Conservation (phyloP, 1,139 yeast species). For the Trichomonascaceae sp. region DNA sequence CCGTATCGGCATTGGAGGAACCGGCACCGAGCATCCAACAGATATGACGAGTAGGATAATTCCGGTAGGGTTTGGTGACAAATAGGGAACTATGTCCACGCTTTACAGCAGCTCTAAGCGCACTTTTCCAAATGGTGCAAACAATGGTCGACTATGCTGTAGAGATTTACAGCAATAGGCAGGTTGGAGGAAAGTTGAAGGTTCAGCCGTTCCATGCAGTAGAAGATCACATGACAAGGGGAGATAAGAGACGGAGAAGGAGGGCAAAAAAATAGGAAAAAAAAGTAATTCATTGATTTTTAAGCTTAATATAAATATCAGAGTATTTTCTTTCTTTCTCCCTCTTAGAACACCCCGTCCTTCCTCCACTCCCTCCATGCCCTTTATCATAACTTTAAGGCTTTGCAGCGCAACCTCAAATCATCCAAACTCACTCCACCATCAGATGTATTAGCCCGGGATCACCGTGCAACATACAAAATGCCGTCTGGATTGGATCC, state of each 20-base stretch:
- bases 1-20: not conserved
- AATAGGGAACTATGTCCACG: not conserved
- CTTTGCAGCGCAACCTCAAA: not conserved
- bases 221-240: not conserved
- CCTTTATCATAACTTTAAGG: not conserved
- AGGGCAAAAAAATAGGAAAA: not conserved
- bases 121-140: not conserved
- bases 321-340: too few species aligned
- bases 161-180: not conserved
- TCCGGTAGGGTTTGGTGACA: not conserved
- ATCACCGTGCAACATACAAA: not conserved
- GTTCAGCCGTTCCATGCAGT: not conserved
- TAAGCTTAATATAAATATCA: too few species aligned
- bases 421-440: not conserved
- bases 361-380: not conserved
- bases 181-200: not conserved
- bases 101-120: not conserved
- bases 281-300: too few species aligned
- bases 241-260: not conserved
- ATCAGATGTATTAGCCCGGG: not conserved
- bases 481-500: constrained; percentile 12
- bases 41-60: not conserved
- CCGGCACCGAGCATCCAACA: not conserved
- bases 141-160: not conserved
- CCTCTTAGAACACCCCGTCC: too few species aligned